These are phyloP conservation scores for Aspergillus fructus DNA, from an alignment of 2,329 filamentous ascomycete genomes.

Conservation along the genomic window DNA sequence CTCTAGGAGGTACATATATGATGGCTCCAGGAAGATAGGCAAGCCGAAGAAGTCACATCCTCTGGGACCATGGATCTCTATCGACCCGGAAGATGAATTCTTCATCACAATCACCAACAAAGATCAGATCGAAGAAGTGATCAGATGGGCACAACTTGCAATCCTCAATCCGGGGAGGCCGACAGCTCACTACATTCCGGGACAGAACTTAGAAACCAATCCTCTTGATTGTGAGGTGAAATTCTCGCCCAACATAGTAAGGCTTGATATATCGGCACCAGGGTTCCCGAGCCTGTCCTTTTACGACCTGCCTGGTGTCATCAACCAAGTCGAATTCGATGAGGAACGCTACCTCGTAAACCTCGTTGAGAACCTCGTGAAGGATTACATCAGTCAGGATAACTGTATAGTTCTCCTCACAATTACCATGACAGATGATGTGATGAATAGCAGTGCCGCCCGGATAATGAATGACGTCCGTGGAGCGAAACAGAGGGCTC, in stretches of 20 bases:
- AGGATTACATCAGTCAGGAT: conserved; percentile 65
- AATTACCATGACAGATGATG: conserved; percentile 74
- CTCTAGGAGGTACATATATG: conserved; percentile 62
- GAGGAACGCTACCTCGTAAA: conserved; percentile 67
- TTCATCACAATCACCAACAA: conserved; percentile 67
- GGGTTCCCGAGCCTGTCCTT: conserved; percentile 73
- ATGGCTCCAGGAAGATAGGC: conserved; percentile 35
- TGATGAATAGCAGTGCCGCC: conserved; percentile 71
- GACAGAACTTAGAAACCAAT: conserved; percentile 39
- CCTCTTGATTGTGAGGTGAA: conserved; percentile 51
- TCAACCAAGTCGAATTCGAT: conserved; percentile 65
- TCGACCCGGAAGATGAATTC: conserved; percentile 45
- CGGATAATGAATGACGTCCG: conserved; percentile 58
- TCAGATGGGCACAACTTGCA: conserved; percentile 75
- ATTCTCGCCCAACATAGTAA: conserved; percentile 80
- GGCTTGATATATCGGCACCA: conserved; percentile 71
- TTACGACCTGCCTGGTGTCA: conserved; percentile 81
- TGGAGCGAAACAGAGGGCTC: conserved; percentile 58
- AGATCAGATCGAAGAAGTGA: conserved; percentile 62
- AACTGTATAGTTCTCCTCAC: conserved; percentile 76
- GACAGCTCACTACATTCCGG: conserved; percentile 56
- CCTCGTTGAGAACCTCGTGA: conserved; percentile 70
- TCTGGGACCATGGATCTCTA: conserved; percentile 66
- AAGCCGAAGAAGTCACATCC: conserved; percentile 52
- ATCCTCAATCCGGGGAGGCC: conserved; percentile 66